Percentiles rank a stretch among this genome's conserved stretches.
These are phyloP conservation scores for Colletotrichum destructivum DNA, from an alignment of 2,329 filamentous ascomycete species.

Conservation along the genomic window DNA sequence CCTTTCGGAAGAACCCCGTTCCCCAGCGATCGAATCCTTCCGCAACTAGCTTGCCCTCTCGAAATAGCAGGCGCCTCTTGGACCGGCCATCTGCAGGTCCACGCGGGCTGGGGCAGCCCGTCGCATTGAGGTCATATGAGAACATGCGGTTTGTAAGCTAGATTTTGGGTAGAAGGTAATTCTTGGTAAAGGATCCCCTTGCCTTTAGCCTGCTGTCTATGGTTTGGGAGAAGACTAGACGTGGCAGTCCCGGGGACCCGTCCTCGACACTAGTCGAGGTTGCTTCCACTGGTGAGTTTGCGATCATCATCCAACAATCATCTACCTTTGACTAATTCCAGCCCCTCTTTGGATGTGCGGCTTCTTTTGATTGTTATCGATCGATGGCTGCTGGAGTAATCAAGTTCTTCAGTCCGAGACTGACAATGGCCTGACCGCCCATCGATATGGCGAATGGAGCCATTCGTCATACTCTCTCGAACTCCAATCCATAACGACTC, in stretches of 20 bases:
- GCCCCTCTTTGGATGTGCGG: too few species aligned
- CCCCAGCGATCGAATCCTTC: not conserved
- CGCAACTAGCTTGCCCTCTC: constrained; percentile 6
- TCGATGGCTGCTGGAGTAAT: not conserved
- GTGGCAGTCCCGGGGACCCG: not conserved
- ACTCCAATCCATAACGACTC: not conserved
- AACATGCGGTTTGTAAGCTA: constrained; percentile 12
- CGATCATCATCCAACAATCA: not conserved
- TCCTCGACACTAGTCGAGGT: not conserved
- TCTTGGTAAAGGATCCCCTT: not conserved
- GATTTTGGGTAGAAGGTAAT: not conserved
- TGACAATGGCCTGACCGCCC: not conserved
- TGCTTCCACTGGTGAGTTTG: not conserved
- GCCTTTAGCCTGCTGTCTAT: not conserved
- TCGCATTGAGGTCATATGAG: not conserved
- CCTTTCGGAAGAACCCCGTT: constrained; percentile 1
- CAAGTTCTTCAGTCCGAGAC: not conserved
- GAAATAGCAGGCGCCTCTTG: constrained; percentile 17
- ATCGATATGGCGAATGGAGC: not conserved
- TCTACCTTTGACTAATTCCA: not conserved
- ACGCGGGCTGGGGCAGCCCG: not conserved
- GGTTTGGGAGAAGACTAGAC: not conserved
- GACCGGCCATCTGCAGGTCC: not conserved
- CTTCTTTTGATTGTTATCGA: not conserved
- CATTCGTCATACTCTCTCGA: too few species aligned